These are phyloP conservation scores for Mollisiaceae sp. DNA, from an alignment of 2,329 filamentous ascomycete genomes.

Conservation along the genomic window DNA sequence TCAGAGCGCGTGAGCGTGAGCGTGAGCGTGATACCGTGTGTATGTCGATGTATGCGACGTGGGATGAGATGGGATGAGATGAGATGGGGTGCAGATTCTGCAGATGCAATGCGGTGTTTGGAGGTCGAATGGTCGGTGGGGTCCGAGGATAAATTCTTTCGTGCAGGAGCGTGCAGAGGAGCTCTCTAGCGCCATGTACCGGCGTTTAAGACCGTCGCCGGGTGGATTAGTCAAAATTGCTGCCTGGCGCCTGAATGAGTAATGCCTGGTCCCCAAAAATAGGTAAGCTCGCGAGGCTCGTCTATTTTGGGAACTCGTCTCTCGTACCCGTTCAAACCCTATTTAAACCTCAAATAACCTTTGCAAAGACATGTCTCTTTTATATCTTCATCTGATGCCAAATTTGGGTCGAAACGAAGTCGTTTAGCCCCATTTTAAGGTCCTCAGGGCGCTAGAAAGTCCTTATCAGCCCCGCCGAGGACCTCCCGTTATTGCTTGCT, in stretches of 20 bases:
- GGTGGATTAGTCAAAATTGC: constrained; percentile 15
- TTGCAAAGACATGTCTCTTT: not conserved
- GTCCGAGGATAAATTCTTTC: constrained; percentile 9
- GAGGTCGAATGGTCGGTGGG: constrained; percentile 3
- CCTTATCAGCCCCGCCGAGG: not conserved
- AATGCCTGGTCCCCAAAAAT: not conserved
- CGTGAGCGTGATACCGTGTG: too few relatives aligned
- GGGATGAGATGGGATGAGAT: not conserved
- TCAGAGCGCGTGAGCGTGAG: not conserved
- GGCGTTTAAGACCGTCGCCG: not conserved
- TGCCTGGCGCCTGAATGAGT: constrained; percentile 1
- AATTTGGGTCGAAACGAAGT: not conserved
- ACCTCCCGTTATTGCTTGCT: not conserved
- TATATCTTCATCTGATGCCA: constrained; percentile 11
- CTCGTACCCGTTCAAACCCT: constrained; percentile 1
- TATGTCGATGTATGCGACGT: not conserved
- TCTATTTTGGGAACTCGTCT: constrained; percentile 15
- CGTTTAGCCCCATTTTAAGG: not conserved
- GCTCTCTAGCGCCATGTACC: too few relatives aligned
- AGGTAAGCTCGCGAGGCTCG: not conserved
- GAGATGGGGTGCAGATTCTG: constrained; percentile 7
- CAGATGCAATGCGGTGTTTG: constrained; percentile 6
- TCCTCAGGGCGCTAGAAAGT: not conserved
- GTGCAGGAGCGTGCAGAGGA: not conserved
- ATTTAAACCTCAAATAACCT: constrained; percentile 2